These are phyloP conservation scores for Periconia sp. DNA, from an alignment of 2,329 filamentous ascomycete species.

Conservation along the genomic window DNA sequence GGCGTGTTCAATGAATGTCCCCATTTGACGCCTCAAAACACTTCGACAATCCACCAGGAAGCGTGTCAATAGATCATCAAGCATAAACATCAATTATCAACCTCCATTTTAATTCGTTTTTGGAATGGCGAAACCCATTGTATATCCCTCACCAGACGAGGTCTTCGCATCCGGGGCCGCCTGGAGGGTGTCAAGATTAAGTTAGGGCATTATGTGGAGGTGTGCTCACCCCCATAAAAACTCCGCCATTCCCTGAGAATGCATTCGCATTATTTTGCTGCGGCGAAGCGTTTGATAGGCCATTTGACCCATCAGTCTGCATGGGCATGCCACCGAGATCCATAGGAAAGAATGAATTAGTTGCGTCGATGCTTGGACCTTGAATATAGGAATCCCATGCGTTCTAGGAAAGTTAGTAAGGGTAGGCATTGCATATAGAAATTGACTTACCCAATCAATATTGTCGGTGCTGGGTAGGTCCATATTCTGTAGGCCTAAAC, in stretches of 20 bases:
- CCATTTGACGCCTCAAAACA: no score
- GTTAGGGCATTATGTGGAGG: constrained; percentile 7
- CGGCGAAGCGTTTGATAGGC: constrained; percentile 24
- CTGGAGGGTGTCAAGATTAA: constrained; percentile 21
- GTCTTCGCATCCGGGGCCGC: constrained; percentile 28
- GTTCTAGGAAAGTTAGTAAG: constrained; percentile 45
- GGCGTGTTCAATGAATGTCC: no score
- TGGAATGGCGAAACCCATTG: constrained; percentile 38
- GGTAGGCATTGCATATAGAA: neutral
- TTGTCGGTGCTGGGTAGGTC: constrained; percentile 59
- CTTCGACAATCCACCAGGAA: neutral
- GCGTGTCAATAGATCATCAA: constrained; percentile 3
- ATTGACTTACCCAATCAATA: constrained; percentile 65
- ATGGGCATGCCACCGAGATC: constrained; percentile 43
- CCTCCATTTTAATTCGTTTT: constrained; percentile 19
- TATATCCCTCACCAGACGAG: constrained; percentile 29
- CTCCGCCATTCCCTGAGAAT: constrained; percentile 36
- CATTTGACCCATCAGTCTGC: constrained; percentile 31
- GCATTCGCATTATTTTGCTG: constrained; percentile 32
- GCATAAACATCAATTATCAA: neutral
- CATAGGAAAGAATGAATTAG: constrained; percentile 53
- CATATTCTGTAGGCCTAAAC: constrained; percentile 57
- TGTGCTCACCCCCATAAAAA: constrained; percentile 49
- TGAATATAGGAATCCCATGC: constrained; percentile 75
- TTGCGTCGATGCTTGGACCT: constrained; percentile 56